phyloP scores from a whole-genome alignment of 2,329 filamentous ascomycete genomes.

The Zasmidium citrigriseum region DNA sequence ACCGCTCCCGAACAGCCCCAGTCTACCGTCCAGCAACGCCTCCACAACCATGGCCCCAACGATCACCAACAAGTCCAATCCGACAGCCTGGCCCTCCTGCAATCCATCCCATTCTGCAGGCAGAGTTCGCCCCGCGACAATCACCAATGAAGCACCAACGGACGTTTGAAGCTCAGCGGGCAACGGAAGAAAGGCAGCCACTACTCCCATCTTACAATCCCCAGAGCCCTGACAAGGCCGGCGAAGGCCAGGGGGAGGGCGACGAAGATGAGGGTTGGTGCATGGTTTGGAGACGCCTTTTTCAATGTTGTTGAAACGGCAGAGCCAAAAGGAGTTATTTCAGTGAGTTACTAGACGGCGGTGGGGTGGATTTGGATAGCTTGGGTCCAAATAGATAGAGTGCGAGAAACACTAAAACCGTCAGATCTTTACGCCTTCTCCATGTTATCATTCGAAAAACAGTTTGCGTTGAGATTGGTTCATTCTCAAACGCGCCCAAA shows the following conservation, averaged over 20 bases:
- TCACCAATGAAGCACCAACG: neutral
- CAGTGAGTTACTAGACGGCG: neutral
- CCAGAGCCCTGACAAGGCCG: neutral
- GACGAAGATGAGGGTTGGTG: neutral
- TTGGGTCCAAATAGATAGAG: no score
- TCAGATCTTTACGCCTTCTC: no score
- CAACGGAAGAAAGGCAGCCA: neutral
- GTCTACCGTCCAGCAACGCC: neutral
- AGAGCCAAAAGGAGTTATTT: neutral
- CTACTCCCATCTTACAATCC: neutral
- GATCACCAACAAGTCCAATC: neutral
- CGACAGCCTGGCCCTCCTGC: neutral
- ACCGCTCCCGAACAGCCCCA: neutral
- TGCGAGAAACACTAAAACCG: no score
- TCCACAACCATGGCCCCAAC: neutral
- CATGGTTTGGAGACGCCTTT: neutral
- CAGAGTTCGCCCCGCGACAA: neutral
- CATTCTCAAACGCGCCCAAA: no score
- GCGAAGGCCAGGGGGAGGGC: no score
- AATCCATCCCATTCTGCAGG: neutral
- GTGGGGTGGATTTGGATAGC: no score
- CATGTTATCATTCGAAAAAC: no score
- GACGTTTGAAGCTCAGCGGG: neutral
- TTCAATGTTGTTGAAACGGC: neutral
- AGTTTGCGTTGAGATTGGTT: no score